These are phyloP conservation scores for Closterium sp. DNA, from an alignment of 139 green algal genomes.

Conservation along the genomic window DNA sequence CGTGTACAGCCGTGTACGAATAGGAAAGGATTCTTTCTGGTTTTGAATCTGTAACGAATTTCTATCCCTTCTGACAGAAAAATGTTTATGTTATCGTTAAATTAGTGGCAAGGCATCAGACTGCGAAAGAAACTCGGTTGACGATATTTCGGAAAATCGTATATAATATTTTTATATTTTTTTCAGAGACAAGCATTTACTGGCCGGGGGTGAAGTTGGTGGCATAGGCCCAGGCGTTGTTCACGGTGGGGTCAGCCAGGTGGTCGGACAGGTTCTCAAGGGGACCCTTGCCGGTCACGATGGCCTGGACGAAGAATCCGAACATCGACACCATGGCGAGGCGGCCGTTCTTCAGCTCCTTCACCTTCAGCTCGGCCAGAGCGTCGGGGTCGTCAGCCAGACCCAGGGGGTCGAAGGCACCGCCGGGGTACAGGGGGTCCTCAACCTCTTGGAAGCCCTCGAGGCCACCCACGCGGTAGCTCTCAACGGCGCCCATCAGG, in stretches of 20 bases:
- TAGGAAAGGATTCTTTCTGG: too few relatives aligned
- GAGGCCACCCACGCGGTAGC: conserved; percentile 87
- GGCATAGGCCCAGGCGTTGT: conserved; percentile 90
- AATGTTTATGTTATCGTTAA: too few relatives aligned
- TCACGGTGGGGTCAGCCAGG: conserved; percentile 74
- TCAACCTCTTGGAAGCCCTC: conserved; percentile 64
- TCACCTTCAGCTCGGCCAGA: conserved; percentile 84
- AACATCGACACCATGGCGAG: conserved; percentile 78
- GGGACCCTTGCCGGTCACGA: conserved; percentile 82
- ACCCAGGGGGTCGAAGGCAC: conserved; percentile 74
- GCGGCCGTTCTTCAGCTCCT: conserved; percentile 87
- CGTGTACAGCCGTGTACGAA: too few relatives aligned
- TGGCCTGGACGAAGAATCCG: conserved; percentile 68
- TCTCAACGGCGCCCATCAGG: conserved; percentile 71
- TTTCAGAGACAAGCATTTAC: neutral
- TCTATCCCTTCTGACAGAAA: too few relatives aligned
- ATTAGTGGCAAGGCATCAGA: too few relatives aligned
- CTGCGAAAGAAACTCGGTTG: too few relatives aligned
- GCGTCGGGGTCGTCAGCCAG: conserved; percentile 92
- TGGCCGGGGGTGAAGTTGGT: conserved; percentile 37
- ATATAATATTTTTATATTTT: neutral
- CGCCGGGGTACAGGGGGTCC: conserved; percentile 71
- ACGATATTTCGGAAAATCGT: neutral
- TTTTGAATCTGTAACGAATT: too few relatives aligned
- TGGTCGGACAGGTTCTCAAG: conserved; percentile 85